phyloP scores from a whole-genome alignment of 78 protist species.

The Cyanophora paradoxa region DNA sequence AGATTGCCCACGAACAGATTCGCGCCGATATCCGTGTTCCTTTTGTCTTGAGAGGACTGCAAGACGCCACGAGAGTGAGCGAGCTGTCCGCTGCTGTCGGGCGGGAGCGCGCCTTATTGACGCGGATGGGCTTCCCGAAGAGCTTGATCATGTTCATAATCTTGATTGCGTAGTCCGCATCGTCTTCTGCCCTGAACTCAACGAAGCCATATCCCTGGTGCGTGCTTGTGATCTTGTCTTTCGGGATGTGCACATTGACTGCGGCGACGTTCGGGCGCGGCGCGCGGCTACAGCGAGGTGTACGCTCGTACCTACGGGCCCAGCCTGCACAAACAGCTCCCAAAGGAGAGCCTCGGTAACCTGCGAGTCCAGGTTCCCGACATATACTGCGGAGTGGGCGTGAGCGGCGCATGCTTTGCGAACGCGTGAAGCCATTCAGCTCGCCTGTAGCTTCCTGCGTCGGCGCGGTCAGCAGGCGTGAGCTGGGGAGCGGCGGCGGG shows the following conservation, averaged over 20 bases:
- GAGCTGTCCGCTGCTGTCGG: no score
- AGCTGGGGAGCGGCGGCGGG: no score
- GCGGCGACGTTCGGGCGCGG: background rate
- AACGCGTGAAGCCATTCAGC: no score
- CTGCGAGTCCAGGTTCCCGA: conserved; percentile 86
- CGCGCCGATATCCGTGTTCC: conserved; percentile 77
- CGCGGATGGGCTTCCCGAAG: conserved; percentile 83
- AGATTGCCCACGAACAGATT: conserved; percentile 93
- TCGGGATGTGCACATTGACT: conserved; percentile 85
- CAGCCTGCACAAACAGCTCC: conserved; percentile 87
- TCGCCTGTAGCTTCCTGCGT: no score
- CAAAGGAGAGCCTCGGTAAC: conserved; percentile 84
- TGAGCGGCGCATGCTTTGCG: no score
- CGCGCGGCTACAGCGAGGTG: background rate
- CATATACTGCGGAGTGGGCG: conserved; percentile 86
- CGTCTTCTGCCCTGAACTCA: conserved; percentile 82
- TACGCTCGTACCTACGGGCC: background rate
- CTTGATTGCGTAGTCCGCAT: conserved; percentile 93
- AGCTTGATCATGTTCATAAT: conserved; percentile 82
- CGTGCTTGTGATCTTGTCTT: conserved; percentile 79
- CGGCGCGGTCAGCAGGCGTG: no score
- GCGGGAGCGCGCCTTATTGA: conserved; percentile 52
- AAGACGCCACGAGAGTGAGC: no score
- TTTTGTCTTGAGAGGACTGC: conserved; percentile 31
- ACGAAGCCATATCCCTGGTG: conserved; percentile 92